A percentile compares a stretch with the other conserved stretches of the same genome.
Evolutionary conservation across 2,329 filamentous ascomycete species (phyloP).

Genomic region (Aschersonia sp.): DNA sequence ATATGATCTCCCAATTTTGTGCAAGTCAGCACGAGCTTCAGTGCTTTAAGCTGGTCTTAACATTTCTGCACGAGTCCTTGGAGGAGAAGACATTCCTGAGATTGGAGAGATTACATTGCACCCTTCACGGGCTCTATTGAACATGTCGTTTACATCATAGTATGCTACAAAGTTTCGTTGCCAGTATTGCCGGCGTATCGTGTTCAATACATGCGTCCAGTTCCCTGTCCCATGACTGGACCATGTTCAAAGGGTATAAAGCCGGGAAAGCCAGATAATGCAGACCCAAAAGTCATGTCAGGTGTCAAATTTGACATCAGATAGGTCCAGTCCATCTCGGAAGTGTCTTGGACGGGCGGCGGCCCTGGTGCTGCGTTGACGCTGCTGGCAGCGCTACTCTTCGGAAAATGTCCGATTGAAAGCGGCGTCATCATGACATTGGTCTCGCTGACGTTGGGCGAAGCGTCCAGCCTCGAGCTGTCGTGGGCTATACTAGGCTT

Average conservation of each 20-base stretch:
- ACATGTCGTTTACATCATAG: too few relatives aligned
- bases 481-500: conserved; percentile 8
- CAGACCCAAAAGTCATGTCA: conserved; percentile 10
- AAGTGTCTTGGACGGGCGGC: conserved; percentile 13
- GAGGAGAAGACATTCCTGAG: too few relatives aligned
- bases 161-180: too few relatives aligned
- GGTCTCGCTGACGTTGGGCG: neutral
- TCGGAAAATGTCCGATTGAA: conserved; percentile 4
- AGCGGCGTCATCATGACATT: conserved; percentile 16
- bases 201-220: conserved; percentile 1
- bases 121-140: too few relatives aligned
- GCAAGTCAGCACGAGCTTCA: too few relatives aligned
- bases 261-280: conserved; percentile 15
- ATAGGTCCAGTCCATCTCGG: conserved; percentile 34
- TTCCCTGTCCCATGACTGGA: conserved; percentile 2
- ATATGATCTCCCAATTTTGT: too few relatives aligned
- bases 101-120: too few relatives aligned
- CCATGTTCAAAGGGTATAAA: conserved; percentile 10
- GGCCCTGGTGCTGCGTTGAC: conserved; percentile 4
- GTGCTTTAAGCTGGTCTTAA: too few relatives aligned
- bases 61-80: too few relatives aligned
- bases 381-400: conserved; percentile 5
- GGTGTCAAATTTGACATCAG: conserved; percentile 26
- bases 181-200: too few relatives aligned
- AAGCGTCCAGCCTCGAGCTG: neutral